Base-by-base conservation (phyloP, 1,284 basidiomycete species). In the Somion occarium region DNA sequence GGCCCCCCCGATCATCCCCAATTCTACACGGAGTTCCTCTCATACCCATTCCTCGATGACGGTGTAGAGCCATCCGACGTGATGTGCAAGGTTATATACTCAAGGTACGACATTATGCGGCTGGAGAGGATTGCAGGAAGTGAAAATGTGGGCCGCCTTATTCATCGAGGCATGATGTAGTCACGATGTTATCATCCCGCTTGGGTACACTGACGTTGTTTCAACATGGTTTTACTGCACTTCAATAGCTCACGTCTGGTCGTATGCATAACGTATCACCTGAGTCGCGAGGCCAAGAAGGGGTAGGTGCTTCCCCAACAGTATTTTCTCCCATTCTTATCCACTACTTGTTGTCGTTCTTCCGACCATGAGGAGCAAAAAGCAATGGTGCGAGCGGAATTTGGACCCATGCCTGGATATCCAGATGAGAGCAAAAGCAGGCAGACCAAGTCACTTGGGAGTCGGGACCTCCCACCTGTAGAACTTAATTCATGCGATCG, bases 11-110 rank as follows among this genome's bases (percentile, higher is more conserved):
- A 92, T 49, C 93, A 98, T 66, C 79, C 92, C 0, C 82, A 88
- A 56, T 99, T 93, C 70, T 98, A 95, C 69, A 81, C 90, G 0
- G 97, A 99, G 65, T 76, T 93, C 55, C 69, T 98, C 27, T 82
- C 85, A 30, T 88, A 88, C 66, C 85, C 96, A 0, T 98, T 98
- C 75, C 71, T 93, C 41, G 86, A 89, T 56, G 80, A 87, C 38
- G 83, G 76, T 18, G 81, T 89, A n/a, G 90, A 95, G 42, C 71
- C 83, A 13, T 77, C 77, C 3, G 93, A 95, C 65, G 76, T 96
- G 24, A 83, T 80, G n/a, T 85, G 83, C 58, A 77, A 79, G 19
- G 80, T 91, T 3, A 65, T 94, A 54, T 97, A 90, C 68, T 91
- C 84, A 50, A 88, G 86, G 71, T 98, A 91, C 64, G 97, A 99